Evolutionary conservation across 1,284 basidiomycete species (phyloP).

Genomic region (Heterobasidion parviporum): DNA sequence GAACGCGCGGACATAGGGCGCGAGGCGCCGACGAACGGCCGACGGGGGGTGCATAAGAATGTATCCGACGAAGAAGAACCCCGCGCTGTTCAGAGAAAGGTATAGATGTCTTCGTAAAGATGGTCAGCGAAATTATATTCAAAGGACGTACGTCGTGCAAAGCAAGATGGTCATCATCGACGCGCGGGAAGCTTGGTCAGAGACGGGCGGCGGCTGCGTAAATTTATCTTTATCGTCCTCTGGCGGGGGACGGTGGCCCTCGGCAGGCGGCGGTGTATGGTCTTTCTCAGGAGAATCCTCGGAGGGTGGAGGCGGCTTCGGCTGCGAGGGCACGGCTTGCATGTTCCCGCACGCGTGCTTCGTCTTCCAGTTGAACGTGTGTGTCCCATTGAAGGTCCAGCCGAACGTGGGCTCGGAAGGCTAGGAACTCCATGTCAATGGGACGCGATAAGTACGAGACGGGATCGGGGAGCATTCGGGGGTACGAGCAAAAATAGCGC

Average conservation of each 20-base stretch:
- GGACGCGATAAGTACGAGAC: neutral
- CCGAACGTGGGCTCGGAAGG: conserved; percentile 19
- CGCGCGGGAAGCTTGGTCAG: conserved; percentile 3
- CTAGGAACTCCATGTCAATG: conserved; percentile 12
- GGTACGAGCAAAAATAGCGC: neutral
- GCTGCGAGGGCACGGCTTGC: conserved; percentile 3
- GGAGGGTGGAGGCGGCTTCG: conserved; percentile 6
- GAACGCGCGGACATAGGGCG: conserved; percentile 14
- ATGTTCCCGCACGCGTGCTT: conserved; percentile 21
- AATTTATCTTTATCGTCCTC: conserved; percentile 11
- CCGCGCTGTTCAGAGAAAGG: neutral
- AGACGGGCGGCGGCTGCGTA: conserved; percentile 10
- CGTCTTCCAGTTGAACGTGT: conserved; percentile 25
- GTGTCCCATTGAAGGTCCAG: conserved; percentile 23
- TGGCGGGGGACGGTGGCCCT: neutral
- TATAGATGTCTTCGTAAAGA: too few relatives aligned
- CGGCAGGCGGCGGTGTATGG: conserved; percentile 6
- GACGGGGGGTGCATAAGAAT: conserved; percentile 19
- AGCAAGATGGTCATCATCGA: conserved; percentile 13
- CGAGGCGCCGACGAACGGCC: conserved; percentile 15
- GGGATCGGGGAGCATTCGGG: neutral
- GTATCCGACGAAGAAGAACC: conserved; percentile 12
- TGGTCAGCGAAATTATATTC: neutral
- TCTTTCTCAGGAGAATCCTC: conserved; percentile 12
- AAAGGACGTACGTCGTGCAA: conserved; percentile 5